Base-by-base conservation (phyloP, 176 grass and related monocot genomes). In the Bonia amplexicaulis region DNA sequence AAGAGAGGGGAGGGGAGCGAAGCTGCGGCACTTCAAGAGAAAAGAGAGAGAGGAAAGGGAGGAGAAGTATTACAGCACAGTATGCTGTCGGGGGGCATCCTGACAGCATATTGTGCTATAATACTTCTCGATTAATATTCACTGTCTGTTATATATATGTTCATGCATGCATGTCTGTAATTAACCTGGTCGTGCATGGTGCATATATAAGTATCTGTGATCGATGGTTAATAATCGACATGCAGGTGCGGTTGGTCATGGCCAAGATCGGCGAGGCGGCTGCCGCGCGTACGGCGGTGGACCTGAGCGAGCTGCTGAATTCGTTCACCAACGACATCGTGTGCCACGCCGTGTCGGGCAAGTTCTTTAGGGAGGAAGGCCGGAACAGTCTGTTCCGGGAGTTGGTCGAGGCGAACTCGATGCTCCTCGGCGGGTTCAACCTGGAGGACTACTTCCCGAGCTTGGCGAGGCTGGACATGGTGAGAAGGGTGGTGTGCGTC, bases 391-490 rank as follows among this genome's bases (percentile, higher is more conserved):
- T 84, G 22, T 80, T 84, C 39, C 77, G 74, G 14, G 87, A 82
- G 61, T 61, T 89, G 10, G 62, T 61, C 0, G 61, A 80, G 37
- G 11, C 65, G 0, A 79, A 83, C 35, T 66, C 66, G 6, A 31
- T 26, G 7, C 68, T 92, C 6, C 23, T 92, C 0, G 33, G 33
- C 0, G 90, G 81, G 4, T 89, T 92, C 60, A 89, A 78, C 46
- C 5, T 87, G 0, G 71, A 87, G 81, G 79, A 87, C 65, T 79
- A 72, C 84, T 90, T 90, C 45, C 89, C 89, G 0, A 16, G 3
- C 9, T 23, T 91, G 37, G 63, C 44, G 4, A 57, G 48, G 46
- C 12, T 64, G 42, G 70, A 68, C 8, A 7, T 79, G 2, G 22
- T 90, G 17, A 75, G 55, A 1, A 80, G 79, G 58, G 33, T 87